phyloP scores from a whole-genome alignment of 2,329 filamentous ascomycete genomes.

The Cephalotrichum gorgonifer region DNA sequence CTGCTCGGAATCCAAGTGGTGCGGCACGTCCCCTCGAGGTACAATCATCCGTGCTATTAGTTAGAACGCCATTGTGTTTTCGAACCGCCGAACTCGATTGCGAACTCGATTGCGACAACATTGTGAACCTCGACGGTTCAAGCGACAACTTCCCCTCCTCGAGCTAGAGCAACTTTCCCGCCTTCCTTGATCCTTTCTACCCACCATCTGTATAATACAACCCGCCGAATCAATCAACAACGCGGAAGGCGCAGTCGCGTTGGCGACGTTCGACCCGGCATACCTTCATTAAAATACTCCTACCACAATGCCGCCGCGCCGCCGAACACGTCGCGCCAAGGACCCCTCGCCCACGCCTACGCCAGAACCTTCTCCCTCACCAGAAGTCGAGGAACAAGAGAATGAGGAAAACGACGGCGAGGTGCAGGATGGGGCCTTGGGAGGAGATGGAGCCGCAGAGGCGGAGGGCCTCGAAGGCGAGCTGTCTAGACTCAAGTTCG shows the following conservation, averaged over 20 bases:
- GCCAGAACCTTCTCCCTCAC: not conserved
- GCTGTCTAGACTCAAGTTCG: slow-evolving; percentile 55
- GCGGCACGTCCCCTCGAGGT: not conserved
- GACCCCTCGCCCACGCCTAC: slow-evolving; percentile 51
- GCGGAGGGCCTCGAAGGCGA: slow-evolving; percentile 11
- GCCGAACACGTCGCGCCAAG: slow-evolving; percentile 65
- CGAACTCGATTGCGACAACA: not conserved
- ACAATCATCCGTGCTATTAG: not conserved
- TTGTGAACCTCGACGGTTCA: not conserved
- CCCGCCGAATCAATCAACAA: not conserved
- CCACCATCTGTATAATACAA: not conserved
- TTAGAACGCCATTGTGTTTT: not conserved
- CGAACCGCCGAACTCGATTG: too few species aligned
- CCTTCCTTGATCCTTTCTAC: not conserved
- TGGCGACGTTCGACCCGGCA: not conserved
- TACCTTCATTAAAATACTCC: not conserved
- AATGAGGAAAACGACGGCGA: slow-evolving; percentile 3
- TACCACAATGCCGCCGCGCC: slow-evolving; percentile 46
- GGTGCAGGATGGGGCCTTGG: slow-evolving; percentile 7
- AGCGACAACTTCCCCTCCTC: not conserved
- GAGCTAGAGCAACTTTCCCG: not conserved
- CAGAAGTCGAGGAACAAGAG: slow-evolving; percentile 6
- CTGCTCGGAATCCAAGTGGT: not conserved
- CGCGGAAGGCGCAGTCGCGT: not conserved
- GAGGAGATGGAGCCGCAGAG: not conserved